Percentiles rank a stretch among this genome's conserved stretches.
Evolutionary conservation across 2,329 filamentous ascomycete species (phyloP).

Genomic region (Alternaria arborescens): DNA sequence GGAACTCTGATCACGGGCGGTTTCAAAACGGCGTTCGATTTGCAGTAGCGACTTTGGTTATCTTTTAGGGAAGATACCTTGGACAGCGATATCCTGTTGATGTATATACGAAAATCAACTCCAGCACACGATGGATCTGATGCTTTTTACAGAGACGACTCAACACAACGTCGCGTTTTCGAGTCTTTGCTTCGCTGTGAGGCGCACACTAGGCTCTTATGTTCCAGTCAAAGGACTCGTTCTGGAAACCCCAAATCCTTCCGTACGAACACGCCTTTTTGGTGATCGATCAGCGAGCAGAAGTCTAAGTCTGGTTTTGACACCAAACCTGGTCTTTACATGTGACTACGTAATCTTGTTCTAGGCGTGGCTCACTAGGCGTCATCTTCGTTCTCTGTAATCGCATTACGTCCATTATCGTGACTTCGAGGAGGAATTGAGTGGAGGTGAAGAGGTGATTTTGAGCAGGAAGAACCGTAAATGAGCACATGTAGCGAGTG

Average conservation of each 20-base stretch:
- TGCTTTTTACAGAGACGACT: not conserved
- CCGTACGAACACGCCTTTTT: not conserved
- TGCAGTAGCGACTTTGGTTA: not conserved
- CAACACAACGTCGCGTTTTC: not conserved
- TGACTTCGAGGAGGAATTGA: no score
- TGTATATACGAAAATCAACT: not conserved
- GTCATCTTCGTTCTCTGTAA: no score
- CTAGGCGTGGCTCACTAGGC: no score
- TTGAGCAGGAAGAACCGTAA: no score
- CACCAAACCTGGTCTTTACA: no score
- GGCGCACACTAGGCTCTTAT: not conserved
- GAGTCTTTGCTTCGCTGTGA: not conserved
- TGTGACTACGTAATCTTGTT: no score
- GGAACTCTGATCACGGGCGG: not conserved
- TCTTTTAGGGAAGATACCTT: slow-evolving; percentile 1
- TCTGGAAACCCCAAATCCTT: not conserved
- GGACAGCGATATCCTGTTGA: not conserved
- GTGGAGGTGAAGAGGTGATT: no score
- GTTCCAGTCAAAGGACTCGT: not conserved
- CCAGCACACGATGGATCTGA: not conserved
- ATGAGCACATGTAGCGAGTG: no score
- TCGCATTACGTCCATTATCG: no score
- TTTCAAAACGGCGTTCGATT: not conserved
- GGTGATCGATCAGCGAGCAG: no score
- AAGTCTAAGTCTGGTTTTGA: no score